phyloP scores from a whole-genome alignment of 169 alveolate genomes.

The Pseudocohnilembus persalinus region DNA sequence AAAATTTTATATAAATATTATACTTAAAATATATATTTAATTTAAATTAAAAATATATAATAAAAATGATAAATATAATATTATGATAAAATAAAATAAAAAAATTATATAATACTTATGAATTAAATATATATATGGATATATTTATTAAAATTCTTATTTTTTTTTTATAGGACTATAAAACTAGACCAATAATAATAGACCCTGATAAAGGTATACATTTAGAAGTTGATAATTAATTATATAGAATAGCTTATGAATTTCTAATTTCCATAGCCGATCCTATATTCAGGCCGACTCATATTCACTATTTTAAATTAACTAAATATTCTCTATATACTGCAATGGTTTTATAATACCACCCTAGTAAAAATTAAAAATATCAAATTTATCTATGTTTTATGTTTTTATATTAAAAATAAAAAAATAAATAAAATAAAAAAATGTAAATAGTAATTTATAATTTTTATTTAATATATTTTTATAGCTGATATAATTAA shows the following conservation, averaged over 20 bases:
- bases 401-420: too few relatives aligned
- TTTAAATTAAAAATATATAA: too few relatives aligned
- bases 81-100: too few relatives aligned
- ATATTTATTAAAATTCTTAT: background rate
- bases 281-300: constrained; percentile 96
- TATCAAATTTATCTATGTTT: too few relatives aligned
- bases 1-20: too few relatives aligned
- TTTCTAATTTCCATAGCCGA: constrained; percentile 98
- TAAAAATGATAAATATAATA: too few relatives aligned
- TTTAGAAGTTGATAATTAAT: constrained; percentile 71
- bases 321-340: constrained; percentile 93
- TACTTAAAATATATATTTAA: too few relatives aligned
- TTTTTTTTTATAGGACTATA: constrained; percentile 30
- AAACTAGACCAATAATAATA: constrained; percentile 62
- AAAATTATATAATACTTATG: too few relatives aligned
- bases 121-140: too few relatives aligned
- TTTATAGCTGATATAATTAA: constrained; percentile 21
- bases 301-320: constrained; percentile 95
- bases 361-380: constrained; percentile 88
- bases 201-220: constrained; percentile 59
- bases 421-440: constrained; percentile 92
- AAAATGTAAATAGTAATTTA: constrained; percentile 91
- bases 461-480: constrained; percentile 87
- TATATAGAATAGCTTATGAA: constrained; percentile 92
- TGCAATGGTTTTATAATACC: constrained; percentile 95